These are phyloP conservation scores for Candida sithepensis DNA, from an alignment of 805 yeast genomes.

Conservation along the genomic window DNA sequence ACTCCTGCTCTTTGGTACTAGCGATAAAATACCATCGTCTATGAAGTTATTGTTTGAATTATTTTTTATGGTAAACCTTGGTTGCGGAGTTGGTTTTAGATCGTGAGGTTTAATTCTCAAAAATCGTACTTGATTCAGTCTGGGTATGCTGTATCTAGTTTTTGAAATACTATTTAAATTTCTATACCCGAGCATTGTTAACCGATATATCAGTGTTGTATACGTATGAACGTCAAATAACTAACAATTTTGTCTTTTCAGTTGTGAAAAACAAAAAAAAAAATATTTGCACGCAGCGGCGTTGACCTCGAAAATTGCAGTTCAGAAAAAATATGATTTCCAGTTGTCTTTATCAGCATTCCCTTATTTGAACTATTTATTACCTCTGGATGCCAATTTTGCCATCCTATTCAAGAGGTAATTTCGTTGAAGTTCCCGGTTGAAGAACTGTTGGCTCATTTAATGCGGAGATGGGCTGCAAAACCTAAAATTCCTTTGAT, in stretches of 20 bases:
- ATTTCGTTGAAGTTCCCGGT: no score
- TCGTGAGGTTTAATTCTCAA: slow-evolving; percentile 2
- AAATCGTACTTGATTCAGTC: not conserved
- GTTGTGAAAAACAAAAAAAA: no score
- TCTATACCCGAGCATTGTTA: not conserved
- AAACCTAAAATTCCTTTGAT: no score
- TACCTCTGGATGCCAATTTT: no score
- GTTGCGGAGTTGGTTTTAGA: not conserved
- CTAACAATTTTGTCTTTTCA: no score
- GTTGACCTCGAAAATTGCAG: not conserved
- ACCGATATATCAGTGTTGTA: no score
- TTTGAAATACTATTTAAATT: not conserved
- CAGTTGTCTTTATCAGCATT: not conserved
- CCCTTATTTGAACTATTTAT: no score
- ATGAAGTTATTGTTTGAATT: not conserved
- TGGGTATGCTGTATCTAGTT: not conserved
- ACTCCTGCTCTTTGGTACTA: not conserved
- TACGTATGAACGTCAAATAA: no score
- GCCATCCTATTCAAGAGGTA: no score
- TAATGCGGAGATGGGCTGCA: no score
- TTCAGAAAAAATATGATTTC: not conserved
- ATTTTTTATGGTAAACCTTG: not conserved
- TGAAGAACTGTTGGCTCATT: no score
- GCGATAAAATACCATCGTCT: not conserved
- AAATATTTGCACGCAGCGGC: not conserved